Base-by-base conservation (phyloP, 768 basidiomycete genomes). In the Dentipellis fragilis region DNA sequence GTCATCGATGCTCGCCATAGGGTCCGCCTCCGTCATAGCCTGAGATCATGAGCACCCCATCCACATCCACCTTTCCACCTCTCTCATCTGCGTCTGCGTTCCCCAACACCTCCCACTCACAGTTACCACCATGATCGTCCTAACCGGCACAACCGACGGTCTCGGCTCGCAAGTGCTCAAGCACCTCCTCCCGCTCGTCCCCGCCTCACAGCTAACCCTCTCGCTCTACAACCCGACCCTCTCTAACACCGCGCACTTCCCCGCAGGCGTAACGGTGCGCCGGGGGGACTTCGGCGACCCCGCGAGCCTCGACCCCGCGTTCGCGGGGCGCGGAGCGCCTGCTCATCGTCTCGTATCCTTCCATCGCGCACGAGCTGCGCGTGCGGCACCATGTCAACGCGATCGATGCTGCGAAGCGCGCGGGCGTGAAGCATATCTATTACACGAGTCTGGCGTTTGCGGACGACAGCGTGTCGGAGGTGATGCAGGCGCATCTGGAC, bases 301-400 rank as follows among this genome's bases (percentile, higher is more conserved):
- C 34, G 58, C 63, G 12, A 63, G 69, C 11, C 68, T 73, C 52
- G 63, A 67, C 57, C 42, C 54, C 10, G 70, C 71, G 22, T 73
- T 69, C 60, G 52, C n/a, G 56, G 0, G 68, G 70, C 22, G 72
- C 66, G 2, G 66, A 69, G 54, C 67, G 62, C 81, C 57, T 79
- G 76, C 17, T 76, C 76, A 52, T 84, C 75, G 57, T 85, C 86
- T 71, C 70, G 14, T 69, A 68, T 58, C 67, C 68, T 1, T 62
- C 59, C 56, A 67, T 70, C 60, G 63, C 66, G 19, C 62, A 67
- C 60, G 64, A 66, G 29, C 54, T 67, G 16, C 67, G 65, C 48
- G 65, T 69, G 45, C 39, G 53, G 34, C 56, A 54, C 46, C 72
- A 73, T 63, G 62, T 45, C 35, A 63, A 57, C 54, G 72, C 71